phyloP scores from a whole-genome alignment of 2,329 filamentous ascomycete genomes.

The Teratosphaeria epicoccoides region DNA sequence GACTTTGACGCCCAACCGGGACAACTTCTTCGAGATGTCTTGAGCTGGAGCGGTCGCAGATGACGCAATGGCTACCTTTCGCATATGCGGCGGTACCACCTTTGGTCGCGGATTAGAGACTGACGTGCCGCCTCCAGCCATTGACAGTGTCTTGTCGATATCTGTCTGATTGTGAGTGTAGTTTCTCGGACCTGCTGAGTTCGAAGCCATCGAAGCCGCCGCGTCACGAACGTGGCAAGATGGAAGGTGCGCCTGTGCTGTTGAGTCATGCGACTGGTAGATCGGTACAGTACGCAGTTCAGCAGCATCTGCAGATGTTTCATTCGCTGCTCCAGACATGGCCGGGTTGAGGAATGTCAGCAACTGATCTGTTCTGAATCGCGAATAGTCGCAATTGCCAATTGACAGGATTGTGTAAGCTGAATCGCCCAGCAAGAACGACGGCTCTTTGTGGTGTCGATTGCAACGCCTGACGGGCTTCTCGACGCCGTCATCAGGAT shows the following conservation, averaged over 20 bases:
- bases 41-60: background rate
- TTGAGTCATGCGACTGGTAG: background rate
- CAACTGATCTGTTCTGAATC: background rate
- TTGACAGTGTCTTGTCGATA: background rate
- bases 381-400: background rate
- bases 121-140: background rate
- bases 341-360: background rate
- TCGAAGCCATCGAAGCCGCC: background rate
- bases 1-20: slow-evolving; percentile 9
- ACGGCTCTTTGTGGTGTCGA: background rate
- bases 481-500: slow-evolving; percentile 10
- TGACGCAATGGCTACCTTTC: background rate
- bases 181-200: background rate
- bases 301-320: background rate
- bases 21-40: slow-evolving; percentile 10
- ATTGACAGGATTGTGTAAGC: background rate
- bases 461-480: background rate
- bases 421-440: background rate
- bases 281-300: background rate
- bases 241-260: background rate
- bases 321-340: background rate
- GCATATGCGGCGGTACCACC: background rate
- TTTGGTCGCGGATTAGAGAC: background rate
- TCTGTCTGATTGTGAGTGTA: background rate
- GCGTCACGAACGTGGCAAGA: background rate